Evolutionary conservation across 169 alveolate species (phyloP), one percentile per base, ranked within the genome.

Genomic region (Eimeria mitis): DNA sequence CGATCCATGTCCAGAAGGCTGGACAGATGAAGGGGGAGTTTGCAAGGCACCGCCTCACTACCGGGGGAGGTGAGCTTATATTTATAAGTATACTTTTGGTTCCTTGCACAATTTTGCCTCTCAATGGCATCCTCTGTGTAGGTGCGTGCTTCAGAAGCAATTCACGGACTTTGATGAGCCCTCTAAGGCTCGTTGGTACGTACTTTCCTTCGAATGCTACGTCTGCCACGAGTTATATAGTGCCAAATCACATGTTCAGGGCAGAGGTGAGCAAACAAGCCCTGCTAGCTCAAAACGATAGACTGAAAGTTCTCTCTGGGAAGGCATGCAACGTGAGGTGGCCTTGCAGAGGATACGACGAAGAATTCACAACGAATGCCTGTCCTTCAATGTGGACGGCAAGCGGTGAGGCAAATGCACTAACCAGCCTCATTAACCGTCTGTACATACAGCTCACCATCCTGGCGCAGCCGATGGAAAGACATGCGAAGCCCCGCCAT

Each of bases 401-500:
- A 68, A 92, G 70, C 52, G 85, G 96, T 92, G 63, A 28, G 71
- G 42, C 49, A 68, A 31, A 49, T 56, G 8, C 8, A 47, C 14
- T 16, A 34, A 16, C 19, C 25, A n/a, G 61, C 23, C 21, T n/a
- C 47, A 34, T 21, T 1, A n/a, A 23, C n/a, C 13, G 95, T 1
- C 76, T 31, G 23, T 54, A 13, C 28, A 16, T 16, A 3, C 8
- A 75, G 78, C 56, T 40, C 56, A 56, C 4, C 34, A 71, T 23
- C 83, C 52, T 44, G 1, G 37, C 54, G 63, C 75, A 92, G 96
- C 49, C 19, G 96, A 92, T n/a, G 96, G 96, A 25, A 71, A 79
- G 21, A 54, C 94, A 34, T 92, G 96, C 54, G 96, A 92, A 68
- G 96, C 96, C 37, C 96, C 96, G 34, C 94, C 92, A 25, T 83